Evolutionary conservation across 768 basidiomycete genomes (phyloP).

Genomic region (Pholiota microspora): DNA sequence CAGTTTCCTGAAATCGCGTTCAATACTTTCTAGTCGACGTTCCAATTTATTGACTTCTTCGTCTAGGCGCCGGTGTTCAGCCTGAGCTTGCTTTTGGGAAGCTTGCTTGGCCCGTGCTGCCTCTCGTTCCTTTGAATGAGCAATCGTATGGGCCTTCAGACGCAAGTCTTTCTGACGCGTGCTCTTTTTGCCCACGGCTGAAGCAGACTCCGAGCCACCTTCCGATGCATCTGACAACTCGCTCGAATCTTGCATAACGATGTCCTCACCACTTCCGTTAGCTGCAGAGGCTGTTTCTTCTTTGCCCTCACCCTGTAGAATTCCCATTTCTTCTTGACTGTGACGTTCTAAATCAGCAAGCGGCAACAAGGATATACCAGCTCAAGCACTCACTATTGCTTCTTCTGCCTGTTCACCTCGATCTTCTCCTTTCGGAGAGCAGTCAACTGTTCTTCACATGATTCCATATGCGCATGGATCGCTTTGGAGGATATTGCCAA

Average conservation of each 20-base stretch:
- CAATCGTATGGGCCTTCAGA: slow-evolving; percentile 50
- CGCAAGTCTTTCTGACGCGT: slow-evolving; percentile 54
- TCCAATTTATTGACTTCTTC: slow-evolving; percentile 87
- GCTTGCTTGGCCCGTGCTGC: slow-evolving; percentile 75
- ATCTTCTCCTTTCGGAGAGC: slow-evolving; percentile 94
- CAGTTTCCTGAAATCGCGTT: slow-evolving; percentile 91
- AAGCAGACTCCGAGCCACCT: slow-evolving; percentile 57
- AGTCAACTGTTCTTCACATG: slow-evolving; percentile 85
- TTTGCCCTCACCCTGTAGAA: slow-evolving; percentile 57
- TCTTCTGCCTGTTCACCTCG: slow-evolving; percentile 88
- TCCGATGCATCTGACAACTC: slow-evolving; percentile 77
- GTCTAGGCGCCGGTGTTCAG: slow-evolving; percentile 80
- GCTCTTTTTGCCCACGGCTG: slow-evolving; percentile 42
- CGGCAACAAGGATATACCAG: neutral
- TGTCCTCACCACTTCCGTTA: slow-evolving; percentile 55
- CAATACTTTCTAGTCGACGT: slow-evolving; percentile 79
- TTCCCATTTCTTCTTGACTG: slow-evolving; percentile 74
- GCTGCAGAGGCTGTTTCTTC: slow-evolving; percentile 40
- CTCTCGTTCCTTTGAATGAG: slow-evolving; percentile 79
- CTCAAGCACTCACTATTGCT: slow-evolving; percentile 84
- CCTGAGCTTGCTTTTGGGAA: slow-evolving; percentile 76
- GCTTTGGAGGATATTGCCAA: slow-evolving; percentile 87
- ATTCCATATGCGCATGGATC: slow-evolving; percentile 87
- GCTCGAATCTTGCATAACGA: slow-evolving; percentile 61
- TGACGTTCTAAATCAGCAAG: slow-evolving; percentile 5